Percentiles rank a stretch among this genome's conserved stretches.
These are phyloP conservation scores for Abelmoschus esculentus DNA, from an alignment of 345 rosid genomes.

Conservation along the genomic window DNA sequence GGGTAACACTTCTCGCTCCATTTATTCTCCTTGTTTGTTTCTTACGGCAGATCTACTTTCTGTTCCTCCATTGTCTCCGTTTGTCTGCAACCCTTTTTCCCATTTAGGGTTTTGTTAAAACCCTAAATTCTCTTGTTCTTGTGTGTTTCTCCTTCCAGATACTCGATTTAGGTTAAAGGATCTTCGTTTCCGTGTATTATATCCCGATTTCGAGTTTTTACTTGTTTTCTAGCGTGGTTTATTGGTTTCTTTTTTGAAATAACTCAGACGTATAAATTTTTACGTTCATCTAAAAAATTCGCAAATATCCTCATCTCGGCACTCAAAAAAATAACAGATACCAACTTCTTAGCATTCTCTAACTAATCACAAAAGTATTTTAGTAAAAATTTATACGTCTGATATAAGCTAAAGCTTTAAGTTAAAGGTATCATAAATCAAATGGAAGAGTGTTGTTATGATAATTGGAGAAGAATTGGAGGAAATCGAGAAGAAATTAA, in stretches of 20 bases:
- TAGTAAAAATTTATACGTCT: no score
- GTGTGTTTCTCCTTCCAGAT: constrained; percentile 17
- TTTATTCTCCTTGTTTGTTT: constrained; percentile 7
- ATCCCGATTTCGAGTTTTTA: constrained; percentile 11
- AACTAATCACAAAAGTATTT: no score
- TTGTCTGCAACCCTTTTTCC: constrained; percentile 2
- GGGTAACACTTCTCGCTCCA: constrained; percentile 21
- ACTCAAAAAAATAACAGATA: no score
- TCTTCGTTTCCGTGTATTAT: constrained; percentile 26
- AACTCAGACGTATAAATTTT: no score
- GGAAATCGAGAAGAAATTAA: no score
- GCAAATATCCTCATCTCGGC: no score
- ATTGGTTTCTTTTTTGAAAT: not conserved
- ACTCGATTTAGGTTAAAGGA: constrained; percentile 52
- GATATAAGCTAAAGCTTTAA: no score
- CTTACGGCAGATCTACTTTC: constrained; percentile 25
- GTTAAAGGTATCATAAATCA: no score
- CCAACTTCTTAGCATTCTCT: no score
- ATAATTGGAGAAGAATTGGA: no score
- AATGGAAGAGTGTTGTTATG: no score
- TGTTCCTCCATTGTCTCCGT: constrained; percentile 17
- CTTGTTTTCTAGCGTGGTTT: constrained; percentile 7
- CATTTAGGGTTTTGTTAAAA: constrained; percentile 39
- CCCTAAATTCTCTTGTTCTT: constrained; percentile 47
- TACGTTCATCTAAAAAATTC: no score